Percentiles rank a stretch among this genome's conserved stretches.
phyloP scores from a whole-genome alignment of 2,329 filamentous ascomycete species.

The Fusarium sp. region DNA sequence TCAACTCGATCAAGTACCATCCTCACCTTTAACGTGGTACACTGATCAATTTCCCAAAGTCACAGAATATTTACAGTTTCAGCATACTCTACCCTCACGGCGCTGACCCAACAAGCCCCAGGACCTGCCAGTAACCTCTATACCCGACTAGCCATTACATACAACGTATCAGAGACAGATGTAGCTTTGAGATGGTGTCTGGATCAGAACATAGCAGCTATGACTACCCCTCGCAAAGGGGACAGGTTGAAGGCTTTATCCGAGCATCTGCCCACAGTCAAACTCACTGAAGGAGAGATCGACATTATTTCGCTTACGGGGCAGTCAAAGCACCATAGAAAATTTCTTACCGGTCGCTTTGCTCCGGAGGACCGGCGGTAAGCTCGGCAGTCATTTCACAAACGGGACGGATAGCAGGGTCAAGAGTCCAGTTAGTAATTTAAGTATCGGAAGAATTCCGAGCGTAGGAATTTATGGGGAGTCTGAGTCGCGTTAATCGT shows the following conservation, averaged over 20 bases:
- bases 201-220: neutral
- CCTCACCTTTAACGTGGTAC: neutral
- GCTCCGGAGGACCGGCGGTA: neutral
- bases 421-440: neutral
- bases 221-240: neutral
- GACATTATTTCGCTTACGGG: neutral
- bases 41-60: neutral
- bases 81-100: neutral
- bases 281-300: neutral
- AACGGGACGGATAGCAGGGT: neutral
- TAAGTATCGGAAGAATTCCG: neutral
- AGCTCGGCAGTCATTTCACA: fast-evolving
- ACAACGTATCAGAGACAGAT: neutral
- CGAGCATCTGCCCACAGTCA: neutral
- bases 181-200: neutral
- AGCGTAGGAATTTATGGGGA: no score
- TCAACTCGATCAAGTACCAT: neutral
- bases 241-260: neutral
- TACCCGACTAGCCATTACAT: neutral
- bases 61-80: neutral
- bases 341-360: neutral
- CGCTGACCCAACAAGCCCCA: neutral
- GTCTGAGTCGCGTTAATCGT: no score
- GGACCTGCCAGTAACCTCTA: neutral
- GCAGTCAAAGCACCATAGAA: neutral